Evolutionary conservation across 257 asterid species (phyloP).

Genomic region (Ligustrum vulgare): DNA sequence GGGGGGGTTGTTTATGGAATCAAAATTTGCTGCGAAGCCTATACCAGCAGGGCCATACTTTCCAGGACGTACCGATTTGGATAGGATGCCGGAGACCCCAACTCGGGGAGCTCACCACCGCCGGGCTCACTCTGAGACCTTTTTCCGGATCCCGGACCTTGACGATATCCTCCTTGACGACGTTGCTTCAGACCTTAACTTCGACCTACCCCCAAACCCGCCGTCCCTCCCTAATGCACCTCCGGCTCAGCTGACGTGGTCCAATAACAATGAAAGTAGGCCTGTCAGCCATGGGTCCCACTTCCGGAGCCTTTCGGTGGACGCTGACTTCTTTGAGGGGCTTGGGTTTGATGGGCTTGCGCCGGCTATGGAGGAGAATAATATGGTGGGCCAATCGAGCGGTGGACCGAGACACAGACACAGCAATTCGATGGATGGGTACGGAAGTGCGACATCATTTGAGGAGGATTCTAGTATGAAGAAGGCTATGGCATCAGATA

Average conservation of each 20-base stretch:
- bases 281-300: conserved; percentile 36
- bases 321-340: conserved; percentile 84
- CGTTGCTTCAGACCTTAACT: conserved; percentile 53
- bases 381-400: conserved; percentile 20
- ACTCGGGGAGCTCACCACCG: conserved; percentile 73
- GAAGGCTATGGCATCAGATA: conserved; percentile 73
- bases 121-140: conserved; percentile 85
- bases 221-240: conserved; percentile 37
- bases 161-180: conserved; percentile 74
- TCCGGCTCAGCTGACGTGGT: conserved; percentile 36
- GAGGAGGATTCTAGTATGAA: conserved; percentile 62
- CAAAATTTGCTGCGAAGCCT: conserved; percentile 55
- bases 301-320: conserved; percentile 79
- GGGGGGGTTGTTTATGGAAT: conserved; percentile 59
- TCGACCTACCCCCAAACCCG: conserved; percentile 35
- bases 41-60: conserved; percentile 31
- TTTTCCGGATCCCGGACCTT: conserved; percentile 75
- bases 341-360: conserved; percentile 48
- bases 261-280: conserved; percentile 27
- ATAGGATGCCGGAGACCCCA: conserved; percentile 80
- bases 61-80: conserved; percentile 55
- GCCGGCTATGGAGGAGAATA: conserved; percentile 30
- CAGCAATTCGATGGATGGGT: conserved; percentile 84
- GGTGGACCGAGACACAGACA: conserved; percentile 58
- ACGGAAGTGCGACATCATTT: conserved; percentile 58